Evolutionary conservation across 2,329 filamentous ascomycete genomes (phyloP), one percentile per base, ranked within the genome.

Genomic region (Arthroderma sp.): DNA sequence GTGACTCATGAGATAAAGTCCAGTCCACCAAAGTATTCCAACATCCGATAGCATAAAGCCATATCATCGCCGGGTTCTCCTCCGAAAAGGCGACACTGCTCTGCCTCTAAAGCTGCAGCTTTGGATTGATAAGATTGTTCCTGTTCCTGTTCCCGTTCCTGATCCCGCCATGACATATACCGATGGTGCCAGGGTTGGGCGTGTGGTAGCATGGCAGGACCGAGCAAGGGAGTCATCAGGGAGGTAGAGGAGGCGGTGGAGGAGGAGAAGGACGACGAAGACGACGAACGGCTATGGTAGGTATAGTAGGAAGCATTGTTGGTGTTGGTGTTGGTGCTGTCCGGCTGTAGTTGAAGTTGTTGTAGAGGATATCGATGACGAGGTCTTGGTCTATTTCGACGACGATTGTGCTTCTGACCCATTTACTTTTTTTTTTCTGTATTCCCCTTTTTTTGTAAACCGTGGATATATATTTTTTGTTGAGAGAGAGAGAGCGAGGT

Each of bases 21-120:
- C 52, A 72, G 62, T 44, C 64, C 64, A 52, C 59, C 66, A 47
- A 71, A 71, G 45, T 67, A 69, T 51, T 70, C 67, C 48, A 70
- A 58, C 69, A 72, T 72, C 45, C 63, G 63, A 52, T 65, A 65
- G 54, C 68, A 70, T 37, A 72, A 60, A 45, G 51, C 58, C 48
- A 62, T 53, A 48, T 68, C 64, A 47, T 68, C 66, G 30, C 64
- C 65, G 10, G 64, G 62, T 50, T 66, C 65, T 8, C 64, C 66
- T 28, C 66, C 66, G 50, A 68, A 69, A 3, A 69, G 57, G 45
- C 67, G 66, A 53, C 55, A 67, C 49, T 65, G 66, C 44, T 69
- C 64, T 33, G 54, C 58, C 51, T 68, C 61, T 40, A 66, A 45
- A 43, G 52, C 52, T 38, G 54, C 49, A 38, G 15, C 15, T 3